Conservation (phyloP, 2,329 filamentous ascomycete species). For the Trichoderma simmonsii region DNA sequence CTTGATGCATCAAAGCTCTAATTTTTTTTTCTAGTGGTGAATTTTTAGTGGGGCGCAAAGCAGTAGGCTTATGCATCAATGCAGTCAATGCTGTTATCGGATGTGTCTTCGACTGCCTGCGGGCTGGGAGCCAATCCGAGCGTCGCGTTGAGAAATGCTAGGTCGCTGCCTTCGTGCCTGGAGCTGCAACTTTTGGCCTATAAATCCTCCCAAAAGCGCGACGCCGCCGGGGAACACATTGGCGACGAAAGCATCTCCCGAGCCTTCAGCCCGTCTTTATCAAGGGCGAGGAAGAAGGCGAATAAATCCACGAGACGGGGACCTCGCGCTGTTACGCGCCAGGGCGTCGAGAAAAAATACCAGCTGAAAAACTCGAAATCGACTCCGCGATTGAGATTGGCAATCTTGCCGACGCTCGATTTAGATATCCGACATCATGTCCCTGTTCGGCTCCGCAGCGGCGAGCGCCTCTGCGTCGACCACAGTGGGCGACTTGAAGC, state of each 20-base stretch:
- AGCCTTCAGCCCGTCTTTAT: neutral
- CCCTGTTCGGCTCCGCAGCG: constrained; percentile 57
- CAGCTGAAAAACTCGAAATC: neutral
- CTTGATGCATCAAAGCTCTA: constrained; percentile 9
- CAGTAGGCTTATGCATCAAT: constrained; percentile 21
- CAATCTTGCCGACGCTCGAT: constrained; percentile 21
- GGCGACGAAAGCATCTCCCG: neutral
- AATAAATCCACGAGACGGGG: neutral
- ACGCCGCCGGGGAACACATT: neutral
- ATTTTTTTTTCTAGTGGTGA: constrained; percentile 27
- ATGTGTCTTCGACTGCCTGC: constrained; percentile 12
- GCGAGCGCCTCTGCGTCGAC: constrained; percentile 56
- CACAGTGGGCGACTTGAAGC: constrained; percentile 85
- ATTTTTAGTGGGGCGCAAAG: constrained; percentile 23
- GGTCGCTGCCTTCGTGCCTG: constrained; percentile 19
- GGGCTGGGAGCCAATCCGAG: constrained; percentile 26
- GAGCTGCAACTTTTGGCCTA: constrained; percentile 3
- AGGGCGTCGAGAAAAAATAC: neutral
- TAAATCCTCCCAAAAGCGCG: constrained; percentile 16
- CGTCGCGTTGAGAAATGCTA: constrained; percentile 23
- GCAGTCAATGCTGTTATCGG: constrained; percentile 21
- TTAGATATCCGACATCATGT: constrained; percentile 46
- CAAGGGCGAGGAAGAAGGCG: neutral
- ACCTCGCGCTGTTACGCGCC: constrained; percentile 14
- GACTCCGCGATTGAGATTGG: neutral